These are phyloP conservation scores for Teratosphaeria zuluensis DNA, from an alignment of 2,329 filamentous ascomycete species.

Conservation along the genomic window DNA sequence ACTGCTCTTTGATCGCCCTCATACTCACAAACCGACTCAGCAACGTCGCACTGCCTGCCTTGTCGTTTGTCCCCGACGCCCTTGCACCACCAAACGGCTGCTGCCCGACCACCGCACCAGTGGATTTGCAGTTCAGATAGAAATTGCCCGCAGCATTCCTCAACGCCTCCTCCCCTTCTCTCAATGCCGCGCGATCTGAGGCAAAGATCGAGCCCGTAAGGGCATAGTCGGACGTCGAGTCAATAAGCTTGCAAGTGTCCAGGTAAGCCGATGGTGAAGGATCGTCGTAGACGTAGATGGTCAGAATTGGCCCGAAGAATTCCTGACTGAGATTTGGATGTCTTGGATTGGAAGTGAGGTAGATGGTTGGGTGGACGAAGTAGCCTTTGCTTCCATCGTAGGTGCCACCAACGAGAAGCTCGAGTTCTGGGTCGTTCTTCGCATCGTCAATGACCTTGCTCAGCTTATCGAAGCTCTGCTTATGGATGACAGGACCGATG, in stretches of 20 bases:
- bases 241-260: slow-evolving; percentile 53
- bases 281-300: slow-evolving; percentile 71
- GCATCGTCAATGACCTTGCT: slow-evolving; percentile 66
- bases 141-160: slow-evolving; percentile 72
- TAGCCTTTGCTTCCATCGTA: slow-evolving; percentile 72
- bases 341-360: slow-evolving; percentile 60
- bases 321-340: slow-evolving; percentile 69
- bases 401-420: slow-evolving; percentile 64
- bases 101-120: slow-evolving; percentile 36
- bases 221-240: slow-evolving; percentile 65
- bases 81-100: slow-evolving; percentile 42
- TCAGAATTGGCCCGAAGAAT: slow-evolving; percentile 72
- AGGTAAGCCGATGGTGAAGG: slow-evolving; percentile 42
- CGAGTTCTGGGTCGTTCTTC: slow-evolving; percentile 63
- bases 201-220: slow-evolving; percentile 71
- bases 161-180: slow-evolving; percentile 60
- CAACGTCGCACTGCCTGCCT: slow-evolving; percentile 45
- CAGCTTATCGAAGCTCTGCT: slow-evolving; percentile 71
- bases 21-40: slow-evolving; percentile 46
- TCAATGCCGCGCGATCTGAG: slow-evolving; percentile 54
- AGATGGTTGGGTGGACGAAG: slow-evolving; percentile 77
- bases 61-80: slow-evolving; percentile 49
- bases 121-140: slow-evolving; percentile 75
- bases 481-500: slow-evolving; percentile 79
- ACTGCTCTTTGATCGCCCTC: slow-evolving; percentile 49